phyloP scores from a whole-genome alignment of 1,284 basidiomycete genomes.

The Golubevia pallescens region DNA sequence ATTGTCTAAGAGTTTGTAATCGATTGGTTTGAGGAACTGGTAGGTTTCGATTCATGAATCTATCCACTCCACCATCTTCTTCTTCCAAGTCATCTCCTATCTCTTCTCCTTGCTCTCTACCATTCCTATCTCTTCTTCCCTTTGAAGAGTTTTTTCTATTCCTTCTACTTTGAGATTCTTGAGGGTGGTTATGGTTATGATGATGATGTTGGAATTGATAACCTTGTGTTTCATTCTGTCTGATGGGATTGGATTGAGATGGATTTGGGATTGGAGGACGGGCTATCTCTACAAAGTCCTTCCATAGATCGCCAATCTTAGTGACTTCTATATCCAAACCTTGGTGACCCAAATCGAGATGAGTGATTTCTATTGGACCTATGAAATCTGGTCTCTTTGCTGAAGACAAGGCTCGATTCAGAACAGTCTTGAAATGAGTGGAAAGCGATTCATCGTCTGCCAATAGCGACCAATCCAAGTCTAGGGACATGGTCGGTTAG shows the following conservation, averaged over 20 bases:
- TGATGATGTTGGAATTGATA: no score
- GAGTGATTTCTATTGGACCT: slow-evolving; percentile 37
- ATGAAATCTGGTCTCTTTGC: slow-evolving; percentile 44
- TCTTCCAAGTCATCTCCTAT: no score
- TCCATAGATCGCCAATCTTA: slow-evolving; percentile 54
- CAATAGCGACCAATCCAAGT: slow-evolving; percentile 55
- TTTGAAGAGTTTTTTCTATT: no score
- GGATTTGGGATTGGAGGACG: no score
- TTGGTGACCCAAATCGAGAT: slow-evolving; percentile 43
- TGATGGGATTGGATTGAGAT: no score
- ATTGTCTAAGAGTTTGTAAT: neutral
- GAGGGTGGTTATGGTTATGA: no score
- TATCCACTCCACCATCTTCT: neutral
- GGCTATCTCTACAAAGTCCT: slow-evolving; percentile 24
- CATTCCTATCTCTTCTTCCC: no score
- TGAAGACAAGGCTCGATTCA: slow-evolving; percentile 36
- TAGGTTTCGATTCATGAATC: neutral
- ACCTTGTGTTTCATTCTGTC: no score
- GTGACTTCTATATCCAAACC: slow-evolving; percentile 45
- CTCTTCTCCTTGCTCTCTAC: no score
- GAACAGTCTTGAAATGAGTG: slow-evolving; percentile 26
- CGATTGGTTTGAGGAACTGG: neutral
- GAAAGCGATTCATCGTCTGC: slow-evolving; percentile 38
- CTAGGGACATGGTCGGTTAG: slow-evolving; percentile 21
- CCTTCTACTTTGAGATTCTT: no score